A percentile compares a stretch with the other conserved stretches of the same genome.
Conservation (phyloP, 331 rosid species). For the Arachis monticola region DNA sequence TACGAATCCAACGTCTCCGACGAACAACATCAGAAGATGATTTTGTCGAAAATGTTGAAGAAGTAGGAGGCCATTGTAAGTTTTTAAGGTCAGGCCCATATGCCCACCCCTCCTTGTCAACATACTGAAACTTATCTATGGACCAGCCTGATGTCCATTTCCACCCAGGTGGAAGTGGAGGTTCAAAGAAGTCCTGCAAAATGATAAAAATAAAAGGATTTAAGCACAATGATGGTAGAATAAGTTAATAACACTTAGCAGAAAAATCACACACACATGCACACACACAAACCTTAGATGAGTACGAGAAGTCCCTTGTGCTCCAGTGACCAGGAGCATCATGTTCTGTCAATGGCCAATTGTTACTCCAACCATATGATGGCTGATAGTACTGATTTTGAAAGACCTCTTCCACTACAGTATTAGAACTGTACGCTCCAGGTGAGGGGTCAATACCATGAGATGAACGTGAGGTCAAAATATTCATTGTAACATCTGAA, state of each 20-base stretch:
- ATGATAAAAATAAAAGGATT: constrained; percentile 34
- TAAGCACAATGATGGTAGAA: constrained; percentile 15
- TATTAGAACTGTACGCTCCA: constrained; percentile 42
- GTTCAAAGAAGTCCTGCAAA: constrained; percentile 81
- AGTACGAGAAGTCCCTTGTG: constrained; percentile 59
- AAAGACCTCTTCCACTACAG: constrained; percentile 64
- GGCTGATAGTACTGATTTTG: constrained; percentile 72
- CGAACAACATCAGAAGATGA: constrained; percentile 68
- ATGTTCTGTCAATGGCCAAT: constrained; percentile 47
- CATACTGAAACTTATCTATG: constrained; percentile 66
- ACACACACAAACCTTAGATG: constrained; percentile 62
- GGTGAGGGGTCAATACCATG: constrained; percentile 46
- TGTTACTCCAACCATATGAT: constrained; percentile 74
- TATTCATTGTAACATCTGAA: constrained; percentile 66
- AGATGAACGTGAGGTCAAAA: constrained; percentile 62
- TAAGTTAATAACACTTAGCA: constrained; percentile 9
- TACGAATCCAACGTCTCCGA: constrained; percentile 74
- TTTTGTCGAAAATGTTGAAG: constrained; percentile 60
- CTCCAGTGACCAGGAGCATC: constrained; percentile 75
- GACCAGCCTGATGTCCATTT: constrained; percentile 78
- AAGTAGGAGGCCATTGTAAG: constrained; percentile 71
- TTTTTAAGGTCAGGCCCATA: constrained; percentile 63
- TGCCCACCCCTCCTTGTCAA: constrained; percentile 90
- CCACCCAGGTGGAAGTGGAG: constrained; percentile 81
- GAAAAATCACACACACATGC: too few relatives aligned